Base-by-base conservation (phyloP, 2,329 filamentous ascomycete species). In the Clonostachys rhizophaga region DNA sequence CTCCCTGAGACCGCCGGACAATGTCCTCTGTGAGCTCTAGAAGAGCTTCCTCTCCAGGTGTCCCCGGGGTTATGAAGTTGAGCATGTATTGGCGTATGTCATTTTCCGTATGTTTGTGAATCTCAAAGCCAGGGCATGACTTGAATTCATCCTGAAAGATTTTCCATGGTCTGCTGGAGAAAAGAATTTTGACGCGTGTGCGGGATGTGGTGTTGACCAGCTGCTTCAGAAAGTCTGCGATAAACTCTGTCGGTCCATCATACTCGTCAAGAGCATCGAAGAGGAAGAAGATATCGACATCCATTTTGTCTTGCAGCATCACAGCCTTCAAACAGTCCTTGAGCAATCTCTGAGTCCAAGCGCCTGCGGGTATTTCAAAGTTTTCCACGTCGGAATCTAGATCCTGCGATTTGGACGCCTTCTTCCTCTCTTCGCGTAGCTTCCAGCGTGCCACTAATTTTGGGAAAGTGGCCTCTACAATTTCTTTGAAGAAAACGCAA, bases 261-360 rank as follows among this genome's bases (percentile, higher is more conserved):
- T 13, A 45, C 14, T 45, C 44, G 20, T 45, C 44, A 6, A 45
- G 35, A 8, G 44, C 44, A 20, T 45, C 44, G 16, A 45, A 33
- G 40, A 40, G 40, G 13, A 45, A 10, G 12, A 36, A 17, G 6
- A 45, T 10, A 39, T 39, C 14, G 12, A n/a, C 8, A 9, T 37
- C 16, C 11, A 33, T 36, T 11, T 45, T 6, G 34, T 33, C 10
- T 14, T 45, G n/a, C 33, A 12, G 34, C 10, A 45, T 13, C 7
- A 36, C 12, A 12, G n/a, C 20, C 14, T 17, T 45, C 2, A 45
- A n/a, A 14, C 35, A 36, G 20, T 20, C n/a, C 14, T 13, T 14
- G 17, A 45, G 20, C 14, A 11, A 9, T 18, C 14, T 8, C 44
- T 39, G 24, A 8, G 6, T 24, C 24, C 24, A 24, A 24, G 24